Conservation (phyloP, 148 eudicot species). For the Heliamphora exappendiculata region DNA sequence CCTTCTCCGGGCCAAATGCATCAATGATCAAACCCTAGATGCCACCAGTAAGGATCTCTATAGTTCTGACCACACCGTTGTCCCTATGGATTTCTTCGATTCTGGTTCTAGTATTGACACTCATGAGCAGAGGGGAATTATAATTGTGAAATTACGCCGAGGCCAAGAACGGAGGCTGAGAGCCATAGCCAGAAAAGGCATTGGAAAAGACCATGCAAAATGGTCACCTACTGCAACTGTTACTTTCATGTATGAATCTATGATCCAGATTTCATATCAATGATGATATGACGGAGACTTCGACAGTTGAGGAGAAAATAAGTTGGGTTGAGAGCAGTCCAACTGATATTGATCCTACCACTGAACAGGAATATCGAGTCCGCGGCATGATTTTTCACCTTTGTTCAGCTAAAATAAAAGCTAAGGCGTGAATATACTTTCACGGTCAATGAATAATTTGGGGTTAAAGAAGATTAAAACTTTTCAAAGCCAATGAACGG, state of each 20-base stretch:
- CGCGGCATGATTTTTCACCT: too few relatives aligned
- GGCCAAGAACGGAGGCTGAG: slow-evolving; percentile 91
- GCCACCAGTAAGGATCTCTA: slow-evolving; percentile 77
- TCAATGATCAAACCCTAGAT: slow-evolving; percentile 73
- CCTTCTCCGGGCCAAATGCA: slow-evolving; percentile 70
- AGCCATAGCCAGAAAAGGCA: slow-evolving; percentile 96
- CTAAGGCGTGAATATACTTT: too few relatives aligned
- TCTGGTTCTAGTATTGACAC: slow-evolving; percentile 35
- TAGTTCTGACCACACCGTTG: slow-evolving; percentile 77
- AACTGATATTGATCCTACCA: too few relatives aligned
- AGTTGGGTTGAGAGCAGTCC: too few relatives aligned
- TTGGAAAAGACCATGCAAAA: slow-evolving; percentile 95
- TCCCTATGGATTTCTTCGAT: slow-evolving; percentile 73
- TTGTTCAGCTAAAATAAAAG: too few relatives aligned
- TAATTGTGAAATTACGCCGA: slow-evolving; percentile 87
- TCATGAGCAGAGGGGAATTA: slow-evolving; percentile 65
- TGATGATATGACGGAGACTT: slow-evolving; percentile 76
- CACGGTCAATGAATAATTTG: too few relatives aligned
- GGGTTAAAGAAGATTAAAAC: too few relatives aligned
- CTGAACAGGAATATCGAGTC: too few relatives aligned
- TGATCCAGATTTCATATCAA: slow-evolving; percentile 78
- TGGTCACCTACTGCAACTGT: slow-evolving; percentile 99
- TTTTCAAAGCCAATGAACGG: too few relatives aligned
- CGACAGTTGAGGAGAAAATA: slow-evolving; percentile 76
- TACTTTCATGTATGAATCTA: slow-evolving; percentile 95